Evolutionary conservation across 805 yeast genomes (phyloP).

Genomic region (Ogataea paradorogensis): DNA sequence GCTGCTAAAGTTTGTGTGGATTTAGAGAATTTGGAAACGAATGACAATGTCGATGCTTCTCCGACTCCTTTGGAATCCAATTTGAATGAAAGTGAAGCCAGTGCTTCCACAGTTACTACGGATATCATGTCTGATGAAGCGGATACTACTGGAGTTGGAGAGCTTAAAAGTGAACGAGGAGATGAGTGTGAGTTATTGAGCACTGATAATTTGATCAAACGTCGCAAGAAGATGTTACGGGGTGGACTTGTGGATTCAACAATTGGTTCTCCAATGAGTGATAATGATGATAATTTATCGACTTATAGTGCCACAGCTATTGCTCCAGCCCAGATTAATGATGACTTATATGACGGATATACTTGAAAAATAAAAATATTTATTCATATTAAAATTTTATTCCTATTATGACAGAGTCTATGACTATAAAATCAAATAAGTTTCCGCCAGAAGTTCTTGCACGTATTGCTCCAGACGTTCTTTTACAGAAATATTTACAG

Average conservation of each 20-base stretch:
- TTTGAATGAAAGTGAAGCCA: constrained; percentile 3
- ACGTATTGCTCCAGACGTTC: constrained; percentile 79
- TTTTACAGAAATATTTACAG: constrained; percentile 73
- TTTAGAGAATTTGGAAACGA: background rate
- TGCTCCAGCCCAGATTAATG: constrained; percentile 22
- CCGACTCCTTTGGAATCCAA: background rate
- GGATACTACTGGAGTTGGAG: constrained; percentile 5
- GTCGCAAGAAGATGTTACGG: constrained; percentile 24
- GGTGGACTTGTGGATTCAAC: constrained; percentile 21
- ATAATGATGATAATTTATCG: constrained; percentile 31
- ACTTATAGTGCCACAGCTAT: constrained; percentile 29
- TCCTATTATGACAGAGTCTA: constrained; percentile 2
- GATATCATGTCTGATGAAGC: constrained; percentile 10
- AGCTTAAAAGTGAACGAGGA: constrained; percentile 4
- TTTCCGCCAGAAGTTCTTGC: constrained; percentile 84
- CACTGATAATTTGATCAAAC: constrained; percentile 17
- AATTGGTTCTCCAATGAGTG: constrained; percentile 31
- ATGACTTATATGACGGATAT: constrained; percentile 16
- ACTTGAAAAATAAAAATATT: constrained; percentile 1
- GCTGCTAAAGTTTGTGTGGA: too few species aligned
- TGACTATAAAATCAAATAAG: constrained; percentile 41
- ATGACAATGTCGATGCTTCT: constrained; percentile 2
- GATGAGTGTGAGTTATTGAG: constrained; percentile 3
- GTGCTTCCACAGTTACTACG: constrained; percentile 6
- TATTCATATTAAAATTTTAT: constrained; percentile 3